Evolutionary conservation across 495 filamentous ascomycete species (phyloP).

Genomic region (Podospora conica): DNA sequence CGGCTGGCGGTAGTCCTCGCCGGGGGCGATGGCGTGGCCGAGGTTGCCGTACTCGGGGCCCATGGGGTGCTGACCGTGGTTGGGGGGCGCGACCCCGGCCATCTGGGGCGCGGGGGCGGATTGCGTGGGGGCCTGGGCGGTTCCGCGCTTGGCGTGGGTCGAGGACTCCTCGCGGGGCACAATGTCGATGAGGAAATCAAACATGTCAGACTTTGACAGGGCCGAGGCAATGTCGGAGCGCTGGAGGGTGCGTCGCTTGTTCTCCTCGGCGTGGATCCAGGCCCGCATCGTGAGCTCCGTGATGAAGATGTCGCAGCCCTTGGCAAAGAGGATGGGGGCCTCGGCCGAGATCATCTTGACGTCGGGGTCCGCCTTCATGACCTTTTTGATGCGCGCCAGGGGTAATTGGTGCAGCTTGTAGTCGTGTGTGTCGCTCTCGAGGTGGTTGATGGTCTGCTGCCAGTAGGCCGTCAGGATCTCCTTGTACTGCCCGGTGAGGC

Average conservation of each 20-base stretch:
- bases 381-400: conserved; percentile 96
- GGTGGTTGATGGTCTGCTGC: conserved; percentile 93
- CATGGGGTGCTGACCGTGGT: conserved; percentile 44
- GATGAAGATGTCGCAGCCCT: conserved; percentile 99
- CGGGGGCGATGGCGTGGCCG: conserved; percentile 42
- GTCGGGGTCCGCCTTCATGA: conserved; percentile 99
- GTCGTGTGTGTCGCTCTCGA: conserved; percentile 92
- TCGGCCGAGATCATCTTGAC: conserved; percentile 99
- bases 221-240: conserved; percentile 94
- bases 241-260: conserved; percentile 93
- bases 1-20: conserved; percentile 73
- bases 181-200: conserved; percentile 98
- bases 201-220: conserved; percentile 97
- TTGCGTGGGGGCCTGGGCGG: conserved; percentile 45
- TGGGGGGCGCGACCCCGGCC: conserved; percentile 52
- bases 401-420: conserved; percentile 97
- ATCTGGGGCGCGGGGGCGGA: conserved; percentile 50
- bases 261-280: conserved; percentile 99
- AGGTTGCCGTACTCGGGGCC: conserved; percentile 55
- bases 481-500: conserved; percentile 84
- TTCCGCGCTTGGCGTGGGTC: conserved; percentile 66
- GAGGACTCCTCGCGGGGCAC: conserved; percentile 91
- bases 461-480: conserved; percentile 98
- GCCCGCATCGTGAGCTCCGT: conserved; percentile 98
- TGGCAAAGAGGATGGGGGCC: conserved; percentile 95